phyloP scores from a whole-genome alignment of 176 grass and related monocot genomes.

The Pharus latifolius region DNA sequence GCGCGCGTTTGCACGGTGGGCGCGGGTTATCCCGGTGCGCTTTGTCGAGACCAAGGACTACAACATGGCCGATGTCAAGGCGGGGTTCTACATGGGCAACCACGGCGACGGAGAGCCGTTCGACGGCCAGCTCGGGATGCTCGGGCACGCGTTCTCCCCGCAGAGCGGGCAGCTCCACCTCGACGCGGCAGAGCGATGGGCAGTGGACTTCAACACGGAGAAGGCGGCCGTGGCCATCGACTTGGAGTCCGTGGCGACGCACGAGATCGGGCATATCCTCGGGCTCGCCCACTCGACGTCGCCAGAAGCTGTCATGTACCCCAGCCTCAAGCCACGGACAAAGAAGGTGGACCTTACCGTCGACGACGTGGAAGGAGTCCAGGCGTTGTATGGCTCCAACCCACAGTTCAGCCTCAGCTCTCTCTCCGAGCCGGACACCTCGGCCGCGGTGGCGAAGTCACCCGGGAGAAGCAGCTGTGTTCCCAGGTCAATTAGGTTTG shows the following conservation, averaged over 20 bases:
- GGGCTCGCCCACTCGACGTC: slow-evolving; percentile 38
- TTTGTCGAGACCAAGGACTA: too few relatives aligned
- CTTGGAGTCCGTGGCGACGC: slow-evolving; percentile 44
- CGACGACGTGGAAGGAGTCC: slow-evolving; percentile 42
- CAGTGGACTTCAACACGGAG: slow-evolving; percentile 24
- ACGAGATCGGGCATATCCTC: slow-evolving; percentile 52
- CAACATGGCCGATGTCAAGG: too few relatives aligned
- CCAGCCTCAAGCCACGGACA: slow-evolving; percentile 16
- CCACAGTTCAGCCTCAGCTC: slow-evolving; percentile 29
- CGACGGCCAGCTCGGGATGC: slow-evolving; percentile 26
- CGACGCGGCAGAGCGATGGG: slow-evolving; percentile 46
- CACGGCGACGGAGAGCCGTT: slow-evolving; percentile 41
- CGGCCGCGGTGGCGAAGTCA: not conserved
- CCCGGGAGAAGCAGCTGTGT: not conserved
- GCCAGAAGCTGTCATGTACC: slow-evolving; percentile 51
- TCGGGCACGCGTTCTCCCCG: slow-evolving; percentile 44
- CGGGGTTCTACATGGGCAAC: slow-evolving; percentile 18
- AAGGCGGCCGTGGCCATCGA: slow-evolving; percentile 16
- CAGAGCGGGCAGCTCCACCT: slow-evolving; percentile 35
- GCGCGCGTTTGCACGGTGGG: too few relatives aligned
- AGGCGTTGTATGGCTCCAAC: slow-evolving; percentile 40
- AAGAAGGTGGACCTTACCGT: slow-evolving; percentile 28
- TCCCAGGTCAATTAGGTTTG: not conserved
- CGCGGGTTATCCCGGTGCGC: too few relatives aligned
- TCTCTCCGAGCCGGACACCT: slow-evolving; percentile 27